Conservation (phyloP, 225 moss, liverwort and hornwort species). For the Pseudoscleropodium purum region DNA sequence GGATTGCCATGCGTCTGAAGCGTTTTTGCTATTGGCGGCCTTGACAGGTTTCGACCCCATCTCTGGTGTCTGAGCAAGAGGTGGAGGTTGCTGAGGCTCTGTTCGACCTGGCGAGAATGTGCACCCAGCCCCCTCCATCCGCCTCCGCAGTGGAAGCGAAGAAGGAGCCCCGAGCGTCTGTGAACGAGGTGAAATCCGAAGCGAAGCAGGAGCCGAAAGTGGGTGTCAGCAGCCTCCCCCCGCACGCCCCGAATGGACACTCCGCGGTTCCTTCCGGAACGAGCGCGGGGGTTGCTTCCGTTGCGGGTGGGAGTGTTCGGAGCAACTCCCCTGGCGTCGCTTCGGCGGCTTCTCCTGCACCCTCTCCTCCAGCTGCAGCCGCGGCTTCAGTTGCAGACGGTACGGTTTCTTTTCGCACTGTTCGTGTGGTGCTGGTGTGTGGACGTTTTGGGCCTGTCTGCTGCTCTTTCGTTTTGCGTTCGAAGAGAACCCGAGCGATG, state of each 20-base stretch:
- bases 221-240: not conserved
- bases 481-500: not conserved
- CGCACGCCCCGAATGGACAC: slow-evolving; percentile 5
- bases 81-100: slow-evolving; percentile 84
- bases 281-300: not conserved
- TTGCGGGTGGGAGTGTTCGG: not conserved
- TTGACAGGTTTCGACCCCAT: slow-evolving; percentile 35
- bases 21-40: not conserved
- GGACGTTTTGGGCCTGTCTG: not conserved
- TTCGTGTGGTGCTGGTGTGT: not conserved
- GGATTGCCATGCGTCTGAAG: not conserved
- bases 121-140: slow-evolving; percentile 28
- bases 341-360: slow-evolving; percentile 27
- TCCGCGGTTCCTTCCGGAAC: not conserved
- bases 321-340: slow-evolving; percentile 8
- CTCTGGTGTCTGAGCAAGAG: slow-evolving; percentile 63
- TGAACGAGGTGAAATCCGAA: slow-evolving; percentile 27
- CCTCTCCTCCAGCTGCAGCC: slow-evolving; percentile 12
- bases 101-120: slow-evolving; percentile 70
- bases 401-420: not conserved
- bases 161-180: not conserved
- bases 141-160: not conserved
- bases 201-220: slow-evolving; percentile 1
- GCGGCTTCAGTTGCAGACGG: slow-evolving; percentile 46
- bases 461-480: not conserved